Evolutionary conservation across 257 asterid species (phyloP).

Genomic region (Vinca minor): DNA sequence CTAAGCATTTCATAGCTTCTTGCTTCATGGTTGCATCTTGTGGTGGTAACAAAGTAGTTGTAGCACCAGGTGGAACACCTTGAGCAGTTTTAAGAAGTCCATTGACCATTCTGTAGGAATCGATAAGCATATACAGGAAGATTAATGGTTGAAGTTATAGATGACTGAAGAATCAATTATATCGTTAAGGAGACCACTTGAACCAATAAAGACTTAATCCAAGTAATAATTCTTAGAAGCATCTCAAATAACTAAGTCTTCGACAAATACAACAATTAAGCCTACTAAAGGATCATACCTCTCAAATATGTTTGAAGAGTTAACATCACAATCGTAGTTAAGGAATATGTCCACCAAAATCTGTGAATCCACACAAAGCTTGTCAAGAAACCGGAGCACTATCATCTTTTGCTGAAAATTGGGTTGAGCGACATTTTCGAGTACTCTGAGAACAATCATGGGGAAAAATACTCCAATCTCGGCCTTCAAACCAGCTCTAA

Average conservation of each 20-base stretch:
- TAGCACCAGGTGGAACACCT: slow-evolving; percentile 86
- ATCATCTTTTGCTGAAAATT: slow-evolving; percentile 98
- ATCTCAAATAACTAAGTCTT: slow-evolving; percentile 10
- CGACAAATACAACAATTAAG: slow-evolving; percentile 17
- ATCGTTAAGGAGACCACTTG: neutral
- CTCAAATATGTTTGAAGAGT: slow-evolving; percentile 97
- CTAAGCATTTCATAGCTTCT: slow-evolving; percentile 93
- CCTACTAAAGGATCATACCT: slow-evolving; percentile 45
- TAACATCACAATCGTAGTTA: slow-evolving; percentile 97
- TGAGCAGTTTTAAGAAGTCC: slow-evolving; percentile 99
- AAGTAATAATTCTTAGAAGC: slow-evolving; percentile 2
- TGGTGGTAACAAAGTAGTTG: slow-evolving; percentile 77
- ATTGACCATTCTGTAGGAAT: slow-evolving; percentile 75
- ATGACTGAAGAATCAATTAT: slow-evolving; percentile 6
- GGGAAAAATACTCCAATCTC: slow-evolving; percentile 99
- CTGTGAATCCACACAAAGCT: slow-evolving; percentile 85
- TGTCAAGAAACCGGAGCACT: slow-evolving; percentile 91
- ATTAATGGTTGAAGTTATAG: neutral
- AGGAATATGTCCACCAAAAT: slow-evolving; percentile 95
- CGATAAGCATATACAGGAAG: neutral
- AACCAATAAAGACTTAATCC: neutral
- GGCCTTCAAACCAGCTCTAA: slow-evolving; percentile 95
- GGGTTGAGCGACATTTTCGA: slow-evolving; percentile 93
- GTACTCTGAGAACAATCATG: slow-evolving; percentile 88
- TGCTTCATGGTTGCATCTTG: slow-evolving; percentile 80